These are phyloP conservation scores for Trichoderma guizhouense DNA, from an alignment of 2,329 filamentous ascomycete genomes.

Conservation along the genomic window DNA sequence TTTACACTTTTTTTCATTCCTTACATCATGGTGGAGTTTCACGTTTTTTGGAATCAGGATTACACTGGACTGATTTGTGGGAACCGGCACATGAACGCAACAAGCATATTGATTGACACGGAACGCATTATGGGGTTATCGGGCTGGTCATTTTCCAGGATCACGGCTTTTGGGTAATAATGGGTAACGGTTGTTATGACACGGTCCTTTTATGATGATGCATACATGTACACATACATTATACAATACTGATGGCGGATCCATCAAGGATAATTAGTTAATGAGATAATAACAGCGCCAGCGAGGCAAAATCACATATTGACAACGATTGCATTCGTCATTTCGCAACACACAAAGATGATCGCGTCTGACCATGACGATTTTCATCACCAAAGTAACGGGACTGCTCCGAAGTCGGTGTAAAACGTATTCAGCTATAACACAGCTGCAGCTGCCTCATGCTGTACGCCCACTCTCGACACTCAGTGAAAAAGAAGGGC, in stretches of 20 bases:
- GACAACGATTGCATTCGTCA: not conserved
- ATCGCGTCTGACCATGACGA: not conserved
- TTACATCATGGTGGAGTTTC: constrained; percentile 1
- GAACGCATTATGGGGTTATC: not conserved
- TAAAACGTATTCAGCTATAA: not conserved
- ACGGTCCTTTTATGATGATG: constrained; percentile 11
- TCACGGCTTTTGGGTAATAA: not conserved
- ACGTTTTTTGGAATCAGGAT: not conserved
- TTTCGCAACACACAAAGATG: not conserved
- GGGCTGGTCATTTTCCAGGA: not conserved
- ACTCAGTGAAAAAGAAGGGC: not conserved
- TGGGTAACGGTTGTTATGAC: not conserved
- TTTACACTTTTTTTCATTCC: not conserved
- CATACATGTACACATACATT: not conserved
- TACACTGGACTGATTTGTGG: constrained; percentile 9
- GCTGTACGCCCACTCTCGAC: not conserved
- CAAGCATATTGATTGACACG: not conserved
- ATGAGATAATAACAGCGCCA: constrained; percentile 13
- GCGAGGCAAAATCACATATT: constrained; percentile 1
- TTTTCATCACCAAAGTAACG: not conserved
- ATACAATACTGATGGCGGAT: not conserved
- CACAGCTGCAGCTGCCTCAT: not conserved
- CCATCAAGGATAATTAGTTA: not conserved
- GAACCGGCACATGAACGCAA: not conserved
- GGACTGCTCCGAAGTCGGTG: not conserved